A percentile compares a stretch with the other conserved stretches of the same genome.
phyloP scores from a whole-genome alignment of 129 eudicot genomes.

The carrot (Daucus carota) region DH1_v3.0 NC_030389.2:8706501-8707000 shows the following conservation, averaged over 20 bases:
- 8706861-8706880: conserved; percentile 82
- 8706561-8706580: conserved; percentile 84
- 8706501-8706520: conserved; percentile 56
- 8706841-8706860: conserved; percentile 97
- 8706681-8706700: conserved; percentile 72
- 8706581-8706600: conserved; percentile 71
- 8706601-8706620: conserved; percentile 67
- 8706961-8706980: conserved; percentile 40
- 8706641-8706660: conserved; percentile 92
- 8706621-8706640: conserved; percentile 92
- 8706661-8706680: conserved; percentile 88
- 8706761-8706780: background rate
- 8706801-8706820: conserved; percentile 24
- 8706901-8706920: background rate
- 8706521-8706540: conserved; percentile 80
- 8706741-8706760: conserved; percentile 11
- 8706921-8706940: background rate
- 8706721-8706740: conserved; percentile 92
- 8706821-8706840: conserved; percentile 94
- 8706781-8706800: background rate
- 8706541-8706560: conserved; percentile 82
- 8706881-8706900: background rate
- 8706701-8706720: conserved; percentile 84
- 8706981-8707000: conserved; percentile 78
- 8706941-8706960: background rate